Percentiles rank a stretch among this genome's conserved stretches.
Conservation (phyloP, 75 land plant species). For the Pinus tabuliformis region DNA sequence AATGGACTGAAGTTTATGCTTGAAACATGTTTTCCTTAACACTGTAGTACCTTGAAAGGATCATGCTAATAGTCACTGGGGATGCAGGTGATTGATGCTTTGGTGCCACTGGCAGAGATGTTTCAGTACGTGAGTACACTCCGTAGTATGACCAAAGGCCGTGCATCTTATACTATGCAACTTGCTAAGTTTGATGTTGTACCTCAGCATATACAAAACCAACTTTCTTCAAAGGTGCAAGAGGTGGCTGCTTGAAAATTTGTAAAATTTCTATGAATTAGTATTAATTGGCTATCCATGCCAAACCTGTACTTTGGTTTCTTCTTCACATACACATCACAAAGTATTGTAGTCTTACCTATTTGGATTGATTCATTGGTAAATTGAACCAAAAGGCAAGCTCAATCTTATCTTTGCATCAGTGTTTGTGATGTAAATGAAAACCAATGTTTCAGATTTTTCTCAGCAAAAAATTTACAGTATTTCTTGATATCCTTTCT, state of each 20-base stretch:
- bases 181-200: constrained; percentile 93
- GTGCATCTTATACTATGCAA: constrained; percentile 97
- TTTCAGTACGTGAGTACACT: constrained; percentile 96
- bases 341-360: background rate
- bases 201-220: constrained; percentile 88
- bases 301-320: background rate
- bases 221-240: constrained; percentile 65
- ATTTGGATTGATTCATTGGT: background rate
- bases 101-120: constrained; percentile 97
- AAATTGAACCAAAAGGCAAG: background rate
- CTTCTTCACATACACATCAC: background rate
- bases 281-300: background rate
- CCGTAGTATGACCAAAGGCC: constrained; percentile 95
- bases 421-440: background rate
- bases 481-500: background rate
- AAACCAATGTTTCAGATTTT: background rate
- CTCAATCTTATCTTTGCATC: background rate
- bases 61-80: constrained; percentile 1
- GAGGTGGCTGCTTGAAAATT: constrained; percentile 66
- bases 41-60: background rate
- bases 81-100: constrained; percentile 87
- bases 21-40: background rate
- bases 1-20: background rate
- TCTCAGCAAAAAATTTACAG: background rate
- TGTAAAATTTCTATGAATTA: background rate